Percentiles rank a stretch among this genome's conserved stretches.
phyloP scores from a whole-genome alignment of 176 grass and related monocot species.

The Bonia amplexicaulis region DNA sequence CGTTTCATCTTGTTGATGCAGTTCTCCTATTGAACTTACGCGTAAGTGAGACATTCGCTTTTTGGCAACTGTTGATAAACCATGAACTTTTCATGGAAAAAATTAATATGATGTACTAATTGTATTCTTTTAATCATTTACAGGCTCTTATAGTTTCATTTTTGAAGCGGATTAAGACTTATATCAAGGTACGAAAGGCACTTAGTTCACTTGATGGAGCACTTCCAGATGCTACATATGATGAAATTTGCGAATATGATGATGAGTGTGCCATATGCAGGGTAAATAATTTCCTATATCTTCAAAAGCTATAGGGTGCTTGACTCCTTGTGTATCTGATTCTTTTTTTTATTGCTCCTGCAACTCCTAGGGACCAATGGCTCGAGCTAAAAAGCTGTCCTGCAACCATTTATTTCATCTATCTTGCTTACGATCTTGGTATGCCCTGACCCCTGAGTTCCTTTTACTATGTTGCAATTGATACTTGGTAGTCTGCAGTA shows the following conservation, averaged over 20 bases:
- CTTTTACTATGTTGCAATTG: constrained; percentile 23
- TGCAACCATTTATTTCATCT: constrained; percentile 99
- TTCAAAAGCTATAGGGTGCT: constrained; percentile 2
- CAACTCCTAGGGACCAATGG: constrained; percentile 80
- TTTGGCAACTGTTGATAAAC: background rate
- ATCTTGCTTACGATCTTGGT: constrained; percentile 95
- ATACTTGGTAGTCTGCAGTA: background rate
- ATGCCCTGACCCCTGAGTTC: constrained; percentile 8
- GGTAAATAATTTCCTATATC: constrained; percentile 50
- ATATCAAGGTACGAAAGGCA: constrained; percentile 72
- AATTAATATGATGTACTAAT: constrained; percentile 17
- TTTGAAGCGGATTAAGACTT: constrained; percentile 69
- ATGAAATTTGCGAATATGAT: constrained; percentile 78
- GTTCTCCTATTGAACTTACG: constrained; percentile 88
- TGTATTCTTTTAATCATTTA: constrained; percentile 26
- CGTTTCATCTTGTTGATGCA: constrained; percentile 89
- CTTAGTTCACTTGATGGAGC: constrained; percentile 77
- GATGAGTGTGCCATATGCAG: constrained; percentile 99
- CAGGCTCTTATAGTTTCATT: constrained; percentile 83
- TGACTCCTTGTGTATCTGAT: constrained; percentile 34
- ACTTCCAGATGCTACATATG: constrained; percentile 92
- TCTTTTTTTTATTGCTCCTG: constrained; percentile 15
- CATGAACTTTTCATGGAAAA: background rate
- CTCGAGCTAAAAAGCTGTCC: constrained; percentile 86
- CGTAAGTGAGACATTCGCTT: constrained; percentile 47